Percentiles rank a stretch among this genome's conserved stretches.
Evolutionary conservation across 2,329 filamentous ascomycete species (phyloP).

Genomic region (Aspergillus piperis): DNA sequence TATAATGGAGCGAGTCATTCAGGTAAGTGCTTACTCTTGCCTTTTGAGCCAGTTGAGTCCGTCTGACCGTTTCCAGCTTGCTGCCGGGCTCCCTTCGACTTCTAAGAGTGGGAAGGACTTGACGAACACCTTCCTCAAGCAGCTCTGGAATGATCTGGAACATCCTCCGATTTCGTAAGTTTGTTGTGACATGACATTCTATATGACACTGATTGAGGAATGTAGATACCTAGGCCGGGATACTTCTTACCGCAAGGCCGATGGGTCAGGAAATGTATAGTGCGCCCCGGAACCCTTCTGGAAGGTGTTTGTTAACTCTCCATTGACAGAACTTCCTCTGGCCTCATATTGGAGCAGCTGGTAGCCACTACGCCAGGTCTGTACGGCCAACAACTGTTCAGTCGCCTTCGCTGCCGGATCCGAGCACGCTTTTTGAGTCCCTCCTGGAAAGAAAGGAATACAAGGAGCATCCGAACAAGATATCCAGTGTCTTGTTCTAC

Average conservation of each 20-base stretch:
- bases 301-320: conserved; percentile 6
- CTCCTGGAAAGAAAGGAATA: conserved; percentile 65
- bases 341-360: conserved; percentile 65
- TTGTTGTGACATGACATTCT: conserved; percentile 23
- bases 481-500: conserved; percentile 75
- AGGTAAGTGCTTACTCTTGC: conserved; percentile 30
- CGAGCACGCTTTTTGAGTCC: conserved; percentile 67
- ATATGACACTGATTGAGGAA: conserved; percentile 14
- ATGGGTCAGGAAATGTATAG: conserved; percentile 46
- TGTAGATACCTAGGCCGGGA: conserved; percentile 42
- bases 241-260: conserved; percentile 35
- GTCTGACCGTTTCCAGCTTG: conserved; percentile 29
- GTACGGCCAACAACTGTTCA: conserved; percentile 61
- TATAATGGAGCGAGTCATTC: conserved; percentile 61
- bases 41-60: not conserved
- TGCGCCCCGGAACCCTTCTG: conserved; percentile 12
- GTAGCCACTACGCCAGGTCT: conserved; percentile 68
- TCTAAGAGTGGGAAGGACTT: conserved; percentile 40
- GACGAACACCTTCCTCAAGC: conserved; percentile 55
- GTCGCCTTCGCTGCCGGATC: conserved; percentile 63
- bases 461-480: conserved; percentile 67
- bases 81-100: conserved; percentile 39
- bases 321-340: conserved; percentile 59
- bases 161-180: conserved; percentile 56
- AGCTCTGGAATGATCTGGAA: conserved; percentile 57